Evolutionary conservation across 306 rosid species (phyloP).

Genomic region (Benincasa hispida): DNA sequence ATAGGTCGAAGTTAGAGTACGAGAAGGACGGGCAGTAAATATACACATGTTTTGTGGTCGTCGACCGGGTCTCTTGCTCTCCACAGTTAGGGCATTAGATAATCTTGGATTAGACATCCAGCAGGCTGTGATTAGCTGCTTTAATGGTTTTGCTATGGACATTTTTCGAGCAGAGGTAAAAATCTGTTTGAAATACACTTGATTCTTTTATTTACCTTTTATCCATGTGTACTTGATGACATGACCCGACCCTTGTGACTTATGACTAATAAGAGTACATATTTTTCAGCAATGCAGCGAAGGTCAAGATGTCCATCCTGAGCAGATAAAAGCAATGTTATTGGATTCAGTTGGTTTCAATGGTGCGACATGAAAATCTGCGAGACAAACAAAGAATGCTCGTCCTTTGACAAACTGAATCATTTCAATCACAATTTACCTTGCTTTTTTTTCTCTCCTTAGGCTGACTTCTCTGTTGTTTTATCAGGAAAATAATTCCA

Average conservation of each 20-base stretch:
- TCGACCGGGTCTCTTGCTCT: constrained; percentile 83
- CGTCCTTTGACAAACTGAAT: not conserved
- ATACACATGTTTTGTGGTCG: constrained; percentile 96
- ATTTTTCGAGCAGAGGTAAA: constrained; percentile 91
- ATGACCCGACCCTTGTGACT: not conserved
- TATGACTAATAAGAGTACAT: not conserved
- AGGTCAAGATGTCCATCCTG: constrained; percentile 9
- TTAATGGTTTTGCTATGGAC: constrained; percentile 94
- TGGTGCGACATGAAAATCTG: not conserved
- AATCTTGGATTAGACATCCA: constrained; percentile 90
- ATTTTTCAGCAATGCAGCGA: constrained; percentile 15
- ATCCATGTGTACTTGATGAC: not conserved
- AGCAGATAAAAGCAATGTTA: constrained; percentile 13
- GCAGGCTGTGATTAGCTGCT: constrained; percentile 97
- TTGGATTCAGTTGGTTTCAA: constrained; percentile 10
- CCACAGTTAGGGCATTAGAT: constrained; percentile 82
- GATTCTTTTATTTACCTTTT: not conserved
- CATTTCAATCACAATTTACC: not conserved
- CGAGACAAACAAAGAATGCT: not conserved
- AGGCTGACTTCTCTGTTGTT: not conserved
- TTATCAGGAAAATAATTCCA: not conserved
- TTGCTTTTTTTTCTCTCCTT: not conserved
- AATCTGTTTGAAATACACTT: constrained; percentile 1
- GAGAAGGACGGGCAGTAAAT: constrained; percentile 93
- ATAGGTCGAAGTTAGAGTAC: constrained; percentile 79